A percentile compares a stretch with the other conserved stretches of the same genome.
These are phyloP conservation scores for Xylaria curta DNA, from an alignment of 495 filamentous ascomycete genomes.

Conservation along the genomic window DNA sequence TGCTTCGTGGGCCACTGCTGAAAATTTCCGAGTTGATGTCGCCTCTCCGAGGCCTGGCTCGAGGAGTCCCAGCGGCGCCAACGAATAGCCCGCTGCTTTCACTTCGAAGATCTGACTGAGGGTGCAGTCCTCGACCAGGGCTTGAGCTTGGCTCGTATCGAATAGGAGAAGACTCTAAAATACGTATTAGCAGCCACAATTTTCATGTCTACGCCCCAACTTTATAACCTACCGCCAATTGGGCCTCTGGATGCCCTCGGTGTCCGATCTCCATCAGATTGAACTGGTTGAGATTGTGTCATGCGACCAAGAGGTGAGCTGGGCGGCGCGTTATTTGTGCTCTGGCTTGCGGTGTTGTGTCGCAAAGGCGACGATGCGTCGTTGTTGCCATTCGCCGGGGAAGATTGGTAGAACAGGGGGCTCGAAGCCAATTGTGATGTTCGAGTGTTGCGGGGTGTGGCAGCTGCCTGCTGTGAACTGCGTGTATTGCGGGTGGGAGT, in stretches of 20 bases:
- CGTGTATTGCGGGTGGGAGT: slow-evolving; percentile 62
- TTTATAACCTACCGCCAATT: slow-evolving; percentile 66
- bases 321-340: slow-evolving; percentile 61
- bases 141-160: slow-evolving; percentile 88
- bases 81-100: slow-evolving; percentile 89
- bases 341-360: slow-evolving; percentile 62
- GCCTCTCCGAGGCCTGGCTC: slow-evolving; percentile 67
- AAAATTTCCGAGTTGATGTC: slow-evolving; percentile 82
- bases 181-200: slow-evolving; percentile 28
- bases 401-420: slow-evolving; percentile 83
- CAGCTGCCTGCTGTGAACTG: slow-evolving; percentile 56
- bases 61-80: slow-evolving; percentile 60
- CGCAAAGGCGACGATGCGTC: slow-evolving; percentile 54
- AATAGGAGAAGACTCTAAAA: slow-evolving; percentile 85
- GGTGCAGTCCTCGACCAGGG: slow-evolving; percentile 66
- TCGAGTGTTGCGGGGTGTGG: slow-evolving; percentile 53
- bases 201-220: neutral
- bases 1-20: slow-evolving; percentile 66
- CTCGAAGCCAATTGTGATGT: slow-evolving; percentile 68
- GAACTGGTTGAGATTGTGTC: slow-evolving; percentile 58
- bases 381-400: slow-evolving; percentile 61
- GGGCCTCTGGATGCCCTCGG: slow-evolving; percentile 68
- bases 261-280: slow-evolving; percentile 64
- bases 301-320: slow-evolving; percentile 73
- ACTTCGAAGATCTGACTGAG: slow-evolving; percentile 71